Evolutionary conservation across 768 basidiomycete species (phyloP), one percentile per base, ranked within the genome.

Genomic region (Astraeus odoratus): DNA sequence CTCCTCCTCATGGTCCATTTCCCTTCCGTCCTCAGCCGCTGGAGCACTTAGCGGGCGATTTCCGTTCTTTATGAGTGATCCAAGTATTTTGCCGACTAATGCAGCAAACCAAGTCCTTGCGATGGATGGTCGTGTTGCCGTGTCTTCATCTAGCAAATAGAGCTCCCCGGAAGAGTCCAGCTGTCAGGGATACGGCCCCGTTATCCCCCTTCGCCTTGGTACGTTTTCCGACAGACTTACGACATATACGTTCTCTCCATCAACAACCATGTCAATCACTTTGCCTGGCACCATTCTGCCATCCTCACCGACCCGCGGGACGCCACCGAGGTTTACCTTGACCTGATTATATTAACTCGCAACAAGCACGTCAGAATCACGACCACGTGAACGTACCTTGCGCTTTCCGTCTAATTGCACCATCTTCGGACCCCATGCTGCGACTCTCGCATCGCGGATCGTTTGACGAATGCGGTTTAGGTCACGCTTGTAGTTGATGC

Each of bases 341-440:
- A 89, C 82, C 86, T 87, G 53, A 18, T 19, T 12, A 3, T 48
- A 13, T 30, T 18, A 36, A 31, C 19, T n/a, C 34, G 37, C 25
- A 44, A 22, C 19, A 44, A 41, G 37, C 45, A 50, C 31, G 42
- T 43, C 42, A 23, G 22, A 7, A 20, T n/a, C n/a, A 5, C 18
- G 24, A 25, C 47, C 25, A 27, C 12, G 39, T 27, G 42, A 45
- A 47, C 68, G 23, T 48, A 84, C 89, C 73, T 89, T 92, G 55
- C 82, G 76, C 59, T 71, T 75, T 46, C 77, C 82, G 48, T 74
- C 72, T 20, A 74, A 39, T 1, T 83, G 86, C 13, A 73, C 67
- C 67, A 83, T 62, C 58, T 84, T 88, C 3, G 83, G 73, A 9
- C 91, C 91, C 89, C 90, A 94, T 6, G 91, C 91, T 9, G 80